Conservation (phyloP, 805 yeast genomes). For the Wickerhamiella australiensis region DNA sequence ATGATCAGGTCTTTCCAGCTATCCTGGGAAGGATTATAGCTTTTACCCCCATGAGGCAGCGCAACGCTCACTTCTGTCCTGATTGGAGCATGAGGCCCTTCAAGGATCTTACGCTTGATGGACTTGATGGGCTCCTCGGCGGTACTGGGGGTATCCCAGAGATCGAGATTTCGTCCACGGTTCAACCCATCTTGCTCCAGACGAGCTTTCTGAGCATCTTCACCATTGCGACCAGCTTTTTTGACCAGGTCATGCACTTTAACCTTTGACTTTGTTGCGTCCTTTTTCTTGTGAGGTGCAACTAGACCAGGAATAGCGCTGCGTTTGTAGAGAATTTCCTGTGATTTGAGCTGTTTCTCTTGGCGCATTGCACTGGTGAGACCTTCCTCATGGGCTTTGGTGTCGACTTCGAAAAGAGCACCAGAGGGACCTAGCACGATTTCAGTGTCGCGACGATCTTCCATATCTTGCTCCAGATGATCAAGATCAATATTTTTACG, state of each 20-base stretch:
- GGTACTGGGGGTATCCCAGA: constrained; percentile 44
- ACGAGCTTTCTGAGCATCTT: constrained; percentile 31
- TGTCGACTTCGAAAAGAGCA: constrained; percentile 53
- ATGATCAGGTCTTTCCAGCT: constrained; percentile 68
- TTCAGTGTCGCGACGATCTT: constrained; percentile 51
- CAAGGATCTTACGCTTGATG: constrained; percentile 7
- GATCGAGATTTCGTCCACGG: constrained; percentile 39
- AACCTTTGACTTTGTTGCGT: constrained; percentile 29
- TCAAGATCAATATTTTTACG: constrained; percentile 80
- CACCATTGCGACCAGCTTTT: constrained; percentile 60
- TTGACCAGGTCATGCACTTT: constrained; percentile 53
- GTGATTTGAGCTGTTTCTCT: constrained; percentile 41
- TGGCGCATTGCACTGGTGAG: constrained; percentile 31
- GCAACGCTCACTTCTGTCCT: constrained; percentile 25
- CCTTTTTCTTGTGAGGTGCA: constrained; percentile 29
- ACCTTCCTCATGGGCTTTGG: constrained; percentile 43
- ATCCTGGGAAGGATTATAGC: constrained; percentile 79
- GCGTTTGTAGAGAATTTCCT: constrained; percentile 60
- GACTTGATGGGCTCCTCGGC: constrained; percentile 3
- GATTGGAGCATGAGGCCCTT: constrained; percentile 20
- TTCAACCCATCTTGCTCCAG: constrained; percentile 55
- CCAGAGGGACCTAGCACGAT: constrained; percentile 31
- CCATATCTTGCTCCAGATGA: constrained; percentile 63
- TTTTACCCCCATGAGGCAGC: constrained; percentile 73
- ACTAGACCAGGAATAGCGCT: constrained; percentile 65